Conservation (phyloP, 768 basidiomycete genomes). For the Myochromella boudieri region DNA sequence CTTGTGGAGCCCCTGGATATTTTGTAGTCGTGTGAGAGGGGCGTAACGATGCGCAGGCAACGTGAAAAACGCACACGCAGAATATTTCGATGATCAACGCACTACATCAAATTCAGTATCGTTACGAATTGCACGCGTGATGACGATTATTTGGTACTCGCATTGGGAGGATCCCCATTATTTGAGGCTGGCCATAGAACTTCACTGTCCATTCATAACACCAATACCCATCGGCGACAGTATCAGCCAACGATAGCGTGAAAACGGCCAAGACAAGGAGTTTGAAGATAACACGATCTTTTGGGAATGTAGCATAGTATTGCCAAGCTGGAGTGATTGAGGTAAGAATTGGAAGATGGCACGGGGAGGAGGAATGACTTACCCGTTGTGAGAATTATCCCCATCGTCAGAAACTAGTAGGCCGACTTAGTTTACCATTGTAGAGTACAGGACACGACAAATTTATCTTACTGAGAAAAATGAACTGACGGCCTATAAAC, state of each 20-base stretch:
- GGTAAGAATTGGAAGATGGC: neutral
- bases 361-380: neutral
- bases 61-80: slow-evolving; percentile 5
- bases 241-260: neutral
- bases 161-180: neutral
- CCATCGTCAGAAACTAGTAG: slow-evolving; percentile 6
- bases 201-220: slow-evolving; percentile 3
- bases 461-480: slow-evolving; percentile 4
- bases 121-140: neutral
- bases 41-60: too few relatives aligned
- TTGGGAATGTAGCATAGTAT: slow-evolving; percentile 2
- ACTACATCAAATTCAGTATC: neutral
- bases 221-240: slow-evolving; percentile 3
- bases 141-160: neutral
- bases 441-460: too few relatives aligned
- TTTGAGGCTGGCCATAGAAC: neutral
- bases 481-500: slow-evolving; percentile 1
- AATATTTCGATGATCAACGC: slow-evolving; percentile 5
- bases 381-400: neutral
- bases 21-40: too few relatives aligned
- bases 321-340: slow-evolving; percentile 1
- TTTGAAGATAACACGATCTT: slow-evolving; percentile 2
- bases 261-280: neutral
- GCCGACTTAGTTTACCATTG: too few relatives aligned
- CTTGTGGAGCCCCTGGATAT: slow-evolving; percentile 3